Base-by-base conservation (phyloP, 805 yeast genomes). In the Candida sakaeoensis region DNA sequence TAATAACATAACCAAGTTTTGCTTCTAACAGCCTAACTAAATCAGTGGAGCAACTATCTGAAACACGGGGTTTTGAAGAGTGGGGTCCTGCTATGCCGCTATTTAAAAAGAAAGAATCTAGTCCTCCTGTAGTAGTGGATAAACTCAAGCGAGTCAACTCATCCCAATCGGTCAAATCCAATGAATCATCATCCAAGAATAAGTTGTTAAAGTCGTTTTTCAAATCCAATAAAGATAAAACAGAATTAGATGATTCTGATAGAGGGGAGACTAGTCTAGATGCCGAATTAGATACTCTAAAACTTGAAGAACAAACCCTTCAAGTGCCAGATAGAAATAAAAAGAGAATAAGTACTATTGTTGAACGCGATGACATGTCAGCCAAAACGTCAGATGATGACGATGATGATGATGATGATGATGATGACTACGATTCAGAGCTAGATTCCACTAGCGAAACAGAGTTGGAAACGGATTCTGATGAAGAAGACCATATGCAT, bases 401-500 rank as follows among this genome's bases (percentile, higher is more conserved):
- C 15, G 56, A 52, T 21, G 9, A 9, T 12, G 6, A 26, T 13
- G 15, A 26, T 21, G 24, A 21, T 21, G n/a, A n/a, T n/a, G n/a
- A n/a, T n/a, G n/a, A n/a, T n/a, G n/a, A n/a, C n/a, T n/a, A 12
- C 5, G 45, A 39, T 5, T 53, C 48, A 17, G 33, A 37, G 9
- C 39, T 36, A 21, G 48, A 42, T 5, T 36, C 34, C 12, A 25
- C 16, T 18, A 12, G 5, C 13, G 50, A 45, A 12, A 37, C 31
- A 6, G 47, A 41, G 12, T 19, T 33, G 2, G 53, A 45, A 16
- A 48, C 45, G 12, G 16, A n/a, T 13, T 5, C 13, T 3, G 14
- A 15, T 12, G 57, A 58, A 21, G 63, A 60, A 19, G 57, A 48
- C 19, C 69, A 65, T 36, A 37, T 48, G 5, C 69, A 63, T 41